Evolutionary conservation across 1,284 basidiomycete species (phyloP).

Genomic region (Moesziomyces sp.): DNA sequence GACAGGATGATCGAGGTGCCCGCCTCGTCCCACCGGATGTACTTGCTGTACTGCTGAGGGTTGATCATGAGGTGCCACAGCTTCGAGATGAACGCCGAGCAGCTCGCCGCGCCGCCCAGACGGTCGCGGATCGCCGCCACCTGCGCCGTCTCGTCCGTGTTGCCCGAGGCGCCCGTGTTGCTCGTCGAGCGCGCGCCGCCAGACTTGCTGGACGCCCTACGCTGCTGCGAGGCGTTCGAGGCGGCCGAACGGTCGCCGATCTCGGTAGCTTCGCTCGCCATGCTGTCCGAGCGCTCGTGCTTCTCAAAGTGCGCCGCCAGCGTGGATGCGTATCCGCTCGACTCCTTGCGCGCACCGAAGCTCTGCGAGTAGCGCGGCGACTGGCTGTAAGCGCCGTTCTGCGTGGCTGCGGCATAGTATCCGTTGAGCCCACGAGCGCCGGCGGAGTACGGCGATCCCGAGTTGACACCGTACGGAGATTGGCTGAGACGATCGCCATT

Average conservation of each 20-base stretch:
- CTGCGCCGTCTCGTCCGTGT: constrained; percentile 59
- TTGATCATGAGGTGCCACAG: constrained; percentile 67
- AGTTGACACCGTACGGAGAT: constrained; percentile 32
- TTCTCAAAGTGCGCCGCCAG: constrained; percentile 47
- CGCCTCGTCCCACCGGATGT: constrained; percentile 62
- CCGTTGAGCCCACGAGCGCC: constrained; percentile 33
- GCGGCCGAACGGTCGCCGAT: constrained; percentile 22
- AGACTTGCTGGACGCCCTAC: constrained; percentile 18
- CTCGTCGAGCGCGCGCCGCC: constrained; percentile 27
- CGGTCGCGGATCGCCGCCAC: constrained; percentile 66
- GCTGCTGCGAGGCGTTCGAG: constrained; percentile 16
- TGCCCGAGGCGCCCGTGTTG: constrained; percentile 43
- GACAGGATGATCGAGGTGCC: constrained; percentile 65
- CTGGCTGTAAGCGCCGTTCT: constrained; percentile 39
- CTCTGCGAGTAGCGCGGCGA: constrained; percentile 42
- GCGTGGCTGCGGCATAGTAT: constrained; percentile 37
- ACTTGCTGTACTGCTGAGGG: constrained; percentile 60
- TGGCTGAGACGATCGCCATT: constrained; percentile 32
- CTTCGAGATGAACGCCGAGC: constrained; percentile 67
- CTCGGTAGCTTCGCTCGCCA: constrained; percentile 50
- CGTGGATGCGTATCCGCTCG: constrained; percentile 28
- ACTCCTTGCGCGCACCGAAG: constrained; percentile 38
- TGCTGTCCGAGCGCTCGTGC: constrained; percentile 52
- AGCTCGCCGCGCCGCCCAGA: constrained; percentile 65
- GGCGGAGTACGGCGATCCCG: constrained; percentile 34